These are phyloP conservation scores for Paramecium primaurelia DNA, from an alignment of 73 alveolate genomes.

Conservation along the genomic window DNA sequence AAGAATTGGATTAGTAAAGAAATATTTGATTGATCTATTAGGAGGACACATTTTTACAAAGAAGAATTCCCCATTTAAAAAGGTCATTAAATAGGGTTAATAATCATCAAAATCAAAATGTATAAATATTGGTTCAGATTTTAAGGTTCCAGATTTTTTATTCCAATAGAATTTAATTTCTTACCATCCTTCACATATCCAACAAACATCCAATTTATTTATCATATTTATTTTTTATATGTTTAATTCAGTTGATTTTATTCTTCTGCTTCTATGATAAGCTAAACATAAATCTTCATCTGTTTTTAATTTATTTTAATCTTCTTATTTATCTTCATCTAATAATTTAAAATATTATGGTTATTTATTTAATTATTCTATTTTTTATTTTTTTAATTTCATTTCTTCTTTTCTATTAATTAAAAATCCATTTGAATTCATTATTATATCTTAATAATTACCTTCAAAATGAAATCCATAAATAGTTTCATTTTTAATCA, in stretches of 20 bases:
- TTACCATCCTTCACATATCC: constrained; percentile 40
- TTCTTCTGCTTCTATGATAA: not conserved
- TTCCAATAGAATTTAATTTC: constrained; percentile 27
- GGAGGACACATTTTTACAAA: constrained; percentile 38
- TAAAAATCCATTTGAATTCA: not conserved
- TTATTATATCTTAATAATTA: not conserved
- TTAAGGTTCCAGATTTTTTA: not conserved
- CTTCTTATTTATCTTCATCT: not conserved
- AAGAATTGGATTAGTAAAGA: constrained; percentile 5
- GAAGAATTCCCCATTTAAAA: not conserved
- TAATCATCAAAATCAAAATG: constrained; percentile 36
- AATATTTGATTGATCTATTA: not conserved
- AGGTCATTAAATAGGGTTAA: not conserved
- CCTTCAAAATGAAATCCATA: constrained; percentile 41
- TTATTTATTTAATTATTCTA: not conserved
- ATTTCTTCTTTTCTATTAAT: not conserved
- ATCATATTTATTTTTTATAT: not conserved
- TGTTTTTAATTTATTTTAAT: not conserved
- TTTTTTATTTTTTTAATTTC: not conserved
- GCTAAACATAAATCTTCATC: not conserved
- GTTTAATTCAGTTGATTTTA: not conserved
- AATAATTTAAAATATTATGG: not conserved
- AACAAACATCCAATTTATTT: constrained; percentile 22
- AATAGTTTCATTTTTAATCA: not conserved
- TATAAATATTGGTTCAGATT: not conserved